Evolutionary conservation across 495 filamentous ascomycete genomes (phyloP).

Genomic region (Aspergillus kassunensis): DNA sequence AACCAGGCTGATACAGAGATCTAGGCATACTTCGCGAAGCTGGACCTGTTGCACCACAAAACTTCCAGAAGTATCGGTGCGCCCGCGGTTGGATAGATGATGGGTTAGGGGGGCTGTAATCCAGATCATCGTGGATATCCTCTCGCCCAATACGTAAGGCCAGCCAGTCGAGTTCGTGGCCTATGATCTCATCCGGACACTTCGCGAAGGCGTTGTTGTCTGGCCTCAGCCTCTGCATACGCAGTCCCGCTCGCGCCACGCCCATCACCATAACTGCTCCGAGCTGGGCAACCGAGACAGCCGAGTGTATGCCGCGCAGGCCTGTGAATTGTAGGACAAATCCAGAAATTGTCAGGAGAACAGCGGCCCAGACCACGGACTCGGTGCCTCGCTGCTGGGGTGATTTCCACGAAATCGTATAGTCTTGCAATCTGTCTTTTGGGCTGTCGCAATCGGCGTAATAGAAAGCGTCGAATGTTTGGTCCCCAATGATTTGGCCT

Average conservation of each 20-base stretch:
- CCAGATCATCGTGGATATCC: no score
- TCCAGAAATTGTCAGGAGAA: background rate
- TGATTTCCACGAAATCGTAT: conserved; percentile 4
- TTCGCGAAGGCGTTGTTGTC: background rate
- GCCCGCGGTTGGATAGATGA: no score
- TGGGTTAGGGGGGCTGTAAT: no score
- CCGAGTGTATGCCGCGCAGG: conserved; percentile 6
- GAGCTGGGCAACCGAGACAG: conserved; percentile 6
- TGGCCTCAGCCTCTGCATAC: conserved; percentile 2
- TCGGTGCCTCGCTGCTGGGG: background rate
- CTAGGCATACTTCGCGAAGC: no score
- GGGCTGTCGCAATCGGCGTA: background rate
- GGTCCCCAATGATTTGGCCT: conserved; percentile 9
- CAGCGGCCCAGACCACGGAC: conserved; percentile 2
- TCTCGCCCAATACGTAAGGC: background rate
- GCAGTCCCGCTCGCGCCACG: conserved; percentile 1
- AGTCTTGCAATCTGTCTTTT: background rate
- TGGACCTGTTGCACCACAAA: no score
- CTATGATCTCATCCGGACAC: conserved; percentile 1
- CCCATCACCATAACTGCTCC: conserved; percentile 9
- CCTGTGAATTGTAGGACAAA: conserved; percentile 14
- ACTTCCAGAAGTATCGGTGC: no score
- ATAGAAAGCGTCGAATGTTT: conserved; percentile 12
- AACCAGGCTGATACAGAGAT: no score
- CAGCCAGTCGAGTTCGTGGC: conserved; percentile 16